Percentiles rank a stretch among this genome's conserved stretches.
These are phyloP conservation scores for Ettlia oleoabundans DNA, from an alignment of 139 green algal species.

Conservation along the genomic window DNA sequence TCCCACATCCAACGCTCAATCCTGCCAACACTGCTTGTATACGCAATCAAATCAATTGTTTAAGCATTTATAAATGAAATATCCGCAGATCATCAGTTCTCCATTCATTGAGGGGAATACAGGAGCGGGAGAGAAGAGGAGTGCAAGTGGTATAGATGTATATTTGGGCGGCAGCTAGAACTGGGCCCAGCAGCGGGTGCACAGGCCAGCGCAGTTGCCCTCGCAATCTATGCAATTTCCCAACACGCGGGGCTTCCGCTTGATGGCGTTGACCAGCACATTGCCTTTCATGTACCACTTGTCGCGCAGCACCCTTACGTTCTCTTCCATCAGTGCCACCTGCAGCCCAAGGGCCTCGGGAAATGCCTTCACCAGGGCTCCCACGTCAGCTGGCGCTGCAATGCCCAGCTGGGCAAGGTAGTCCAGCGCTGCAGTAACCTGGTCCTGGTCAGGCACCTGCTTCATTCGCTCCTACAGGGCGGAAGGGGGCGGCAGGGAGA, in stretches of 20 bases:
- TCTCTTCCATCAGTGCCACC: constrained; percentile 32
- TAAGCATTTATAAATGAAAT: no score
- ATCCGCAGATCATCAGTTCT: no score
- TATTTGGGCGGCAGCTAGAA: constrained; percentile 35
- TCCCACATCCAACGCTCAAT: no score
- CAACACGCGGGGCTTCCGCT: constrained; percentile 47
- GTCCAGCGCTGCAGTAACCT: neutral
- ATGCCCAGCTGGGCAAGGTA: neutral
- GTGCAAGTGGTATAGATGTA: neutral
- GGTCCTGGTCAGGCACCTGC: neutral
- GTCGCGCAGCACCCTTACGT: constrained; percentile 43
- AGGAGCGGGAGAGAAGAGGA: no score
- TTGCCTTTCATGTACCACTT: constrained; percentile 51
- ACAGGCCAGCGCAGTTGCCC: constrained; percentile 50
- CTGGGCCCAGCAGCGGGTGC: constrained; percentile 54
- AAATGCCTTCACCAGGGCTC: neutral
- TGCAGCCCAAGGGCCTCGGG: constrained; percentile 21
- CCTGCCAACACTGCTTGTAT: neutral
- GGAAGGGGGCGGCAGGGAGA: neutral
- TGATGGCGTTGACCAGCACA: constrained; percentile 39
- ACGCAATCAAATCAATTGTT: neutral
- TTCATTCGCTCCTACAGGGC: constrained; percentile 4
- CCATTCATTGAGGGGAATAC: no score
- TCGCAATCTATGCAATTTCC: constrained; percentile 52
- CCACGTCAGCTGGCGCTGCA: neutral